Percentiles rank a stretch among this genome's conserved stretches.
These are phyloP conservation scores for Lipomyces kockii DNA, from an alignment of 805 yeast species.

Conservation along the genomic window DNA sequence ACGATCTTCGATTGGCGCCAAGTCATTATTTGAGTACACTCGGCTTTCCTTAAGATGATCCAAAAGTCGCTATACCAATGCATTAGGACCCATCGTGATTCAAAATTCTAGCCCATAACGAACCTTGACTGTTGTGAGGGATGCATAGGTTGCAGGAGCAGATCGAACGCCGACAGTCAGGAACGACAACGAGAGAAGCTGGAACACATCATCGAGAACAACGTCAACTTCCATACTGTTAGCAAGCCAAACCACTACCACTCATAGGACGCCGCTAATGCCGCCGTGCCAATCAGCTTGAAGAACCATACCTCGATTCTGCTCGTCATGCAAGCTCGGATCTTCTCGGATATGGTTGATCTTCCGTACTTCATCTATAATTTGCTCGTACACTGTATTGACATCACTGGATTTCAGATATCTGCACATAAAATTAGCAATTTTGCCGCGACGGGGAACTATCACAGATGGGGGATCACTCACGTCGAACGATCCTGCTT, in stretches of 20 bases:
- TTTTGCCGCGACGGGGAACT: neutral
- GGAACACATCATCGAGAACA: constrained; percentile 86
- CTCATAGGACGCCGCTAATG: neutral
- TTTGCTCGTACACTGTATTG: constrained; percentile 40
- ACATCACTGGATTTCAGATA: constrained; percentile 46
- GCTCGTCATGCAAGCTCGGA: constrained; percentile 42
- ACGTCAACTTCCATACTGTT: constrained; percentile 57
- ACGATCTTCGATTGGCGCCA: constrained; percentile 74
- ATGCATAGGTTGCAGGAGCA: constrained; percentile 94
- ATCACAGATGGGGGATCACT: constrained; percentile 18
- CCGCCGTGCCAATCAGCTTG: neutral
- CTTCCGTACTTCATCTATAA: constrained; percentile 42
- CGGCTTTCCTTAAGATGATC: constrained; percentile 81
- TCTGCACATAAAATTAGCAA: constrained; percentile 9
- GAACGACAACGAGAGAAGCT: constrained; percentile 80
- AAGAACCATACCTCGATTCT: constrained; percentile 39
- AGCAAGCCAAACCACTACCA: neutral
- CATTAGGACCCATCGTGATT: neutral
- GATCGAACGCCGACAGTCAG: constrained; percentile 89
- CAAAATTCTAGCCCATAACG: constrained; percentile 3
- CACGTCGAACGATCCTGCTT: constrained; percentile 46
- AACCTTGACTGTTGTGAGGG: constrained; percentile 70
- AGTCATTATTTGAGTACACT: constrained; percentile 82
- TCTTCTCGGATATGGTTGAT: constrained; percentile 43
- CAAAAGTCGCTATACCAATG: constrained; percentile 63